phyloP scores from a whole-genome alignment of 2,329 filamentous ascomycete species.

The Claviceps quebecensis region DNA sequence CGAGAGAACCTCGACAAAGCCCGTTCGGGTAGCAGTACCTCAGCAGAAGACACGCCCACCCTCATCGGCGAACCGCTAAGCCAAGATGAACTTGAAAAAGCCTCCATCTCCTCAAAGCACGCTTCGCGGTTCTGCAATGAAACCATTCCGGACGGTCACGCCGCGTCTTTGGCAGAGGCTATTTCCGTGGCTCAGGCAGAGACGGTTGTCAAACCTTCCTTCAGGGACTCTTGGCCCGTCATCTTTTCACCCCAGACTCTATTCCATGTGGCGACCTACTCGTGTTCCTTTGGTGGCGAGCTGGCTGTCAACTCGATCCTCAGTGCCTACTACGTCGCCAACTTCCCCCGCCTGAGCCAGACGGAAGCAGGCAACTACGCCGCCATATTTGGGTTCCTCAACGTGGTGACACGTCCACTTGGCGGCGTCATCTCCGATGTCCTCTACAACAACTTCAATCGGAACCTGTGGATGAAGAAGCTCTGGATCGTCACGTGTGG shows the following conservation, averaged over 20 bases:
- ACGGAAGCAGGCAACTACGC: slow-evolving; percentile 48
- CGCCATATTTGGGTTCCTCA: slow-evolving; percentile 62
- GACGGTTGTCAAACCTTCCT: slow-evolving; percentile 40
- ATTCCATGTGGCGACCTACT: slow-evolving; percentile 42
- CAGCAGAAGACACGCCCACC: slow-evolving; percentile 37
- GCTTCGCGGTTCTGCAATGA: slow-evolving; percentile 21
- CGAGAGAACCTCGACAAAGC: slow-evolving; percentile 37
- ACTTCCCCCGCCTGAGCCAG: slow-evolving; percentile 43
- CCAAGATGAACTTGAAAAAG: slow-evolving; percentile 17
- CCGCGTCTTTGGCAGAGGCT: slow-evolving; percentile 35
- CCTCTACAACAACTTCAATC: slow-evolving; percentile 27
- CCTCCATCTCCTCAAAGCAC: neutral
- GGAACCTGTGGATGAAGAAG: slow-evolving; percentile 23
- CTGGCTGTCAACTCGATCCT: slow-evolving; percentile 49
- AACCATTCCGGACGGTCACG: slow-evolving; percentile 15
- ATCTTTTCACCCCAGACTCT: slow-evolving; percentile 39
- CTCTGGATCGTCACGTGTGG: slow-evolving; percentile 42
- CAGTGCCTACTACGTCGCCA: slow-evolving; percentile 43
- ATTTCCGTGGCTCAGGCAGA: slow-evolving; percentile 40
- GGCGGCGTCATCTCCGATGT: slow-evolving; percentile 45
- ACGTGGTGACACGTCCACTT: slow-evolving; percentile 51
- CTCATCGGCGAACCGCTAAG: slow-evolving; percentile 27
- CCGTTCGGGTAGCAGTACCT: slow-evolving; percentile 21
- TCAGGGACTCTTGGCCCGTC: slow-evolving; percentile 31
- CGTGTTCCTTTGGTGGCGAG: slow-evolving; percentile 49